Conservation (phyloP, 2,329 filamentous ascomycete species). For the Paracamarosporium sp. region DNA sequence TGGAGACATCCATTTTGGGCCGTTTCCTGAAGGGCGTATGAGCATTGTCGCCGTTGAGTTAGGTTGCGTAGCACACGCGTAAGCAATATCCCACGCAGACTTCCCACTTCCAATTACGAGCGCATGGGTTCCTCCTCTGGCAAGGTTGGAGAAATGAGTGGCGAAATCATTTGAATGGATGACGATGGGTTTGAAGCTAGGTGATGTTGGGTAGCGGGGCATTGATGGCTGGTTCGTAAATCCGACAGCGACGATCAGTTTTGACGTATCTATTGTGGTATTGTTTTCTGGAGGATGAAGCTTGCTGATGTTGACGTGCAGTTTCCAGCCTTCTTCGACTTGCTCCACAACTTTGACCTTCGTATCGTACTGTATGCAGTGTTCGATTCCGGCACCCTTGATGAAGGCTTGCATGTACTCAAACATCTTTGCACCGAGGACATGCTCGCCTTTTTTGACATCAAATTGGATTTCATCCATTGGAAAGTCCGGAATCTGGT, state of each 20-base stretch:
- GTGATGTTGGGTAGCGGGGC: conserved; percentile 58
- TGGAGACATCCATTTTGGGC: conserved; percentile 66
- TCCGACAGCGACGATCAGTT: conserved; percentile 68
- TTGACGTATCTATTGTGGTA: conserved; percentile 45
- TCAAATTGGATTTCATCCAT: conserved; percentile 36
- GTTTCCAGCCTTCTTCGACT: conserved; percentile 26
- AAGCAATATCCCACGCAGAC: conserved; percentile 69
- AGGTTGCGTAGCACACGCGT: conserved; percentile 57
- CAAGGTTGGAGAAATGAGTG: conserved; percentile 42
- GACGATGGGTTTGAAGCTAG: conserved; percentile 60
- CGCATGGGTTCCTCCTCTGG: conserved; percentile 40
- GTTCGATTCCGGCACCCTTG: conserved; percentile 55
- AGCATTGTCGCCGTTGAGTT: conserved; percentile 62
- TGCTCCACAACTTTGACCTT: conserved; percentile 59
- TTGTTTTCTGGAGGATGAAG: not conserved
- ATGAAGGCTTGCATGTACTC: conserved; percentile 56
- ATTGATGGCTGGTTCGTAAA: conserved; percentile 65
- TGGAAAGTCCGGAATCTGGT: conserved; percentile 49
- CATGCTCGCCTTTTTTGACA: conserved; percentile 61
- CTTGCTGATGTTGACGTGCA: conserved; percentile 20
- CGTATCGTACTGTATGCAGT: conserved; percentile 58
- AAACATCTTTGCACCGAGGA: conserved; percentile 64
- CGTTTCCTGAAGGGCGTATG: conserved; percentile 64
- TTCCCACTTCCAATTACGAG: conserved; percentile 69
- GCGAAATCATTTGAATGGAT: conserved; percentile 65